Conservation (phyloP, 352 stramenopile genomes). For the Phytophthora foliorum region DNA sequence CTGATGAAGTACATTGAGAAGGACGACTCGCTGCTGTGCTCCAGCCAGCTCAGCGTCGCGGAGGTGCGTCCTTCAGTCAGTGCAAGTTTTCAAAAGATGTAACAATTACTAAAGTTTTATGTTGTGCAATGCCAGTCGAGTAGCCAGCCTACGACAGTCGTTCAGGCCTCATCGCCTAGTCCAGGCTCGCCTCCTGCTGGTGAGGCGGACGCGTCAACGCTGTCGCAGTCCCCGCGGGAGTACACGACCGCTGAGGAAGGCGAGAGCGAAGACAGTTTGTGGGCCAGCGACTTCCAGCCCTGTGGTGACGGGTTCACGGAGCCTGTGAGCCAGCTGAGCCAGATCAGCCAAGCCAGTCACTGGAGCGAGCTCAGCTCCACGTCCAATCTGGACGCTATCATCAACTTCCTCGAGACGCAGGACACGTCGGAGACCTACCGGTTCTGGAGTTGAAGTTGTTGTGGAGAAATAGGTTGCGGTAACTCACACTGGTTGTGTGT, state of each 20-base stretch:
- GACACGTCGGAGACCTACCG: slow-evolving; percentile 71
- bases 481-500: slow-evolving; percentile 18
- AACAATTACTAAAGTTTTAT: slow-evolving; percentile 3
- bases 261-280: slow-evolving; percentile 72
- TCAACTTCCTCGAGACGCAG: slow-evolving; percentile 86
- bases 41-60: slow-evolving; percentile 75
- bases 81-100: neutral
- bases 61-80: slow-evolving; percentile 34
- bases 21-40: slow-evolving; percentile 81
- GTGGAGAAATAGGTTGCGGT: neutral
- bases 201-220: slow-evolving; percentile 32
- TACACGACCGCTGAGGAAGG: slow-evolving; percentile 59
- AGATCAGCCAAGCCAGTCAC: slow-evolving; percentile 80
- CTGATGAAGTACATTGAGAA: slow-evolving; percentile 91
- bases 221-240: slow-evolving; percentile 54
- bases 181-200: slow-evolving; percentile 20
- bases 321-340: slow-evolving; percentile 74
- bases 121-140: slow-evolving; percentile 31
- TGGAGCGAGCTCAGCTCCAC: slow-evolving; percentile 87
- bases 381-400: slow-evolving; percentile 88
- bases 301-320: slow-evolving; percentile 63
- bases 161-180: slow-evolving; percentile 10
- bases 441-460: slow-evolving; percentile 31
- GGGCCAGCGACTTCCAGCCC: slow-evolving; percentile 62
- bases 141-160: slow-evolving; percentile 29